Evolutionary conservation across 23 red algal species (phyloP), one percentile per base, ranked within the genome.

Genomic region (Rhodosorus marinus): DNA sequence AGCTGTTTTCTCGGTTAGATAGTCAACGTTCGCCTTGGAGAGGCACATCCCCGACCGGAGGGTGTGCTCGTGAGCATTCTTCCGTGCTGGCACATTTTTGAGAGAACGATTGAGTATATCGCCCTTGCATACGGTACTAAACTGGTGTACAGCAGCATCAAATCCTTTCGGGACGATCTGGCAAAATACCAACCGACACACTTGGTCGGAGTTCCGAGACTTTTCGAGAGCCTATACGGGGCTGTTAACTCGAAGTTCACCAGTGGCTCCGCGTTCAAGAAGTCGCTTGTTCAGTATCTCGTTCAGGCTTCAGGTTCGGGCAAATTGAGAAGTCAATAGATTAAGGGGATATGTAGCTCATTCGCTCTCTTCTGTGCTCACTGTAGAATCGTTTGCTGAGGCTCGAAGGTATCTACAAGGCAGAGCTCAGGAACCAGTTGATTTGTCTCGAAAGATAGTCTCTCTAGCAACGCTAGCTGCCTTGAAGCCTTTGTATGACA

Each of bases 11-110:
- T n/a, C n/a, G n/a, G n/a, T n/a, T n/a, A n/a, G 17, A 29, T 74
- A 20, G 55, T 64, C 17, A 31, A 73, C 51, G 26, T 84, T 33
- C 51, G 49, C 50, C 54, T 84, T 0, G 79, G 79, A 0, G 21
- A 59, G 8, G 52, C 65, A 28, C 70, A 85, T 61, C 68, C 90
- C 0, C 24, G 49, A 0, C 72, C 79, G 9, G 90, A 80, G 1
- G 64, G 81, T n/a, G 66, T 85, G 8, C 81, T 83, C 62, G 69
- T 98, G 33, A 69, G 50, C 47, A 57, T 85, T 35, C 72, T 98
- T 22, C 90, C 90, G 46, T 98, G 90, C 68, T 98, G 78, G 90
- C 90, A 98, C 41, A 59, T 85, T 6, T 98, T 98, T 57, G 78
- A 98, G 69, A 42, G 72, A 19, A 83, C 72, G 24, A 74, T 72